Base-by-base conservation (phyloP, 139 green algal genomes). In the Tetratostichococcus sp. region DNA sequence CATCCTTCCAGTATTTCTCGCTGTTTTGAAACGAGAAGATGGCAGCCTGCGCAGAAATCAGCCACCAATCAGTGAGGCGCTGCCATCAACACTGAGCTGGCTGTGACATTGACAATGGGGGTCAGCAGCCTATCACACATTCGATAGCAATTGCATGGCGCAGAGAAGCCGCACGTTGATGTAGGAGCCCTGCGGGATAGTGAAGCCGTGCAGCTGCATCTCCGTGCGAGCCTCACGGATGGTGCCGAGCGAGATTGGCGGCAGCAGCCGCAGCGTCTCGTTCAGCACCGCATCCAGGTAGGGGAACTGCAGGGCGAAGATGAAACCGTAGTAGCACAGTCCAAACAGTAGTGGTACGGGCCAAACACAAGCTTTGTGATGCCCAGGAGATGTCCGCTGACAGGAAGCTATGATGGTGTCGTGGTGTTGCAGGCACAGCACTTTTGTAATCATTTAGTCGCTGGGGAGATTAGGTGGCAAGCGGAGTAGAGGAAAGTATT, bases 191-290 rank as follows among this genome's bases (percentile, higher is more conserved):
- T 42, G 42, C 43, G 26, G n/a, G 16, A 75, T n/a, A 17, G 6
- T 26, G 75, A 43, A 67, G 50, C 67, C 68, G 31, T 69, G 28
- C 30, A 80, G 31, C 11, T 72, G 2, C 33, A 65, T 43, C 17
- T 75, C 58, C 33, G 42, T 31, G 39, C 17, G 19, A 5, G 70
- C 70, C 43, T 34, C 33, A 14, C 33, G 67, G 28, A 71, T 35
- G 14, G 34, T 43, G 35, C 50, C 57, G 1, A 58, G 35, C 11
- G 69, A 65, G 5, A 69, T 78, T 3, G 88, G 88, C 1, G 86
- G 84, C 72, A 80, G 86, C 35, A 92, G 70, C 4, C 88, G 79
- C 65, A 92, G 42, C 6, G 79, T 67, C 77, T 92, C 88, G 8
- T 81, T 80, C 33, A 91, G 66, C 4, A 89, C 79, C 0, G 84